phyloP scores from a whole-genome alignment of 495 filamentous ascomycete genomes.

The Thermochaetoides thermophila region DNA sequence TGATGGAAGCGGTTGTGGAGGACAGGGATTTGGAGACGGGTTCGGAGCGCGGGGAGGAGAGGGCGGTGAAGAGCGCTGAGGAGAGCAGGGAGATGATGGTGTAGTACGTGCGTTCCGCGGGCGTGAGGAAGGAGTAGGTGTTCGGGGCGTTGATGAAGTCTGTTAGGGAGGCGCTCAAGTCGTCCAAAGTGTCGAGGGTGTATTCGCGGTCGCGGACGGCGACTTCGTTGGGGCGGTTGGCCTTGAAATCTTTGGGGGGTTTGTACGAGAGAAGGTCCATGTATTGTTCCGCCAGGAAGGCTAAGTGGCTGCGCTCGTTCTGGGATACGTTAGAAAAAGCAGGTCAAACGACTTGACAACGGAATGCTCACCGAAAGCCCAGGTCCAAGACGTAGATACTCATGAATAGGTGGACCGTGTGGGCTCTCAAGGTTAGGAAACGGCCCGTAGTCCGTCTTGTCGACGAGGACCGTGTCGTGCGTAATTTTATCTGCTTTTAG shows the following conservation, averaged over 20 bases:
- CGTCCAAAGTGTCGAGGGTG: slow-evolving; percentile 12
- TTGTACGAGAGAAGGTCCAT: slow-evolving; percentile 27
- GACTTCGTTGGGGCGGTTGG: slow-evolving; percentile 7
- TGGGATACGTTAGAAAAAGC: slow-evolving; percentile 8
- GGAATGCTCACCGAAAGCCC: slow-evolving; percentile 28
- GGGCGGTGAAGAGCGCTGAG: slow-evolving; percentile 9
- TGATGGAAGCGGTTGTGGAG: slow-evolving; percentile 4
- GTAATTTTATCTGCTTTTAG: slow-evolving; percentile 14
- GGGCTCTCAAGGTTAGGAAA: slow-evolving; percentile 28
- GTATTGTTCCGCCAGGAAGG: slow-evolving; percentile 28
- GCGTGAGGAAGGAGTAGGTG: slow-evolving; percentile 11
- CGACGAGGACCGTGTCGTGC: slow-evolving; percentile 16
- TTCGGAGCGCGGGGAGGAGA: slow-evolving; percentile 12
- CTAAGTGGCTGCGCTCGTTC: slow-evolving; percentile 26
- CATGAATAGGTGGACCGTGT: slow-evolving; percentile 19
- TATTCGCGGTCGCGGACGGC: slow-evolving; percentile 24
- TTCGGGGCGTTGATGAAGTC: slow-evolving; percentile 13
- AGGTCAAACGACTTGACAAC: not conserved
- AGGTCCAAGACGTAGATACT: slow-evolving; percentile 27
- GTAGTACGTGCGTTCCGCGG: slow-evolving; percentile 15
- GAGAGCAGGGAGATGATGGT: slow-evolving; percentile 15
- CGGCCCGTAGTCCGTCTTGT: slow-evolving; percentile 30
- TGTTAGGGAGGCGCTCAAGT: slow-evolving; percentile 20
- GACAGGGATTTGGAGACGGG: slow-evolving; percentile 7
- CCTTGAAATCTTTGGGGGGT: slow-evolving; percentile 10